Percentiles rank a stretch among this genome's conserved stretches.
phyloP scores from a whole-genome alignment of 176 grass and related monocot genomes.

The Oryza meridionalis region DNA sequence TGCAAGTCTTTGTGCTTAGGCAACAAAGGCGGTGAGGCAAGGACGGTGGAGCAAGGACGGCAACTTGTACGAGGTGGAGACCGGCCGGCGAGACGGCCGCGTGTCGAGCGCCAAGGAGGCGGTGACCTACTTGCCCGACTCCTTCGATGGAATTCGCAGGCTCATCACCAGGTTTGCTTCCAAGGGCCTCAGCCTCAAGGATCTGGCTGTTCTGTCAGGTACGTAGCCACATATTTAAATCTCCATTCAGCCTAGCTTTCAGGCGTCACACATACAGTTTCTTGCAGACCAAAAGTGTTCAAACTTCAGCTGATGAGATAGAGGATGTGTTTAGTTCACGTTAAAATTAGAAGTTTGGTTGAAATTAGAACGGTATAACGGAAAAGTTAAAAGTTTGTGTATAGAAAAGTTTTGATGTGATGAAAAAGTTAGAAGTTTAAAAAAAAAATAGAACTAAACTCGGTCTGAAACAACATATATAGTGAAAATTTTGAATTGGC shows the following conservation, averaged over 20 bases:
- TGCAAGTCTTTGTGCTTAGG: conserved; percentile 20
- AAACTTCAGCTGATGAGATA: background rate
- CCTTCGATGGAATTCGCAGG: conserved; percentile 59
- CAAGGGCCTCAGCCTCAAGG: conserved; percentile 69
- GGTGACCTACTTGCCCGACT: conserved; percentile 58
- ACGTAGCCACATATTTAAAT: conserved; percentile 26
- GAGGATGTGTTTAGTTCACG: too few species aligned
- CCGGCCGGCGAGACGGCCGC: conserved; percentile 59
- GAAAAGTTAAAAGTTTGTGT: too few species aligned
- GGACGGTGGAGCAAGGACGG: conserved; percentile 57
- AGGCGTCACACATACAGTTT: background rate
- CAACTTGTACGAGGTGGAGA: conserved; percentile 78
- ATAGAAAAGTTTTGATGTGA: too few species aligned
- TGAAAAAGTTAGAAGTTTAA: too few species aligned
- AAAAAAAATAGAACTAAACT: too few species aligned
- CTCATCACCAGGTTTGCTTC: conserved; percentile 56
- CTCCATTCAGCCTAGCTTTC: background rate
- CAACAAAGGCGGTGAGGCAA: conserved; percentile 49
- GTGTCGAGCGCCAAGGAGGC: conserved; percentile 48
- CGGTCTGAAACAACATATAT: too few species aligned
- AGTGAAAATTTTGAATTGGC: too few species aligned
- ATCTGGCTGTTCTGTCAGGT: conserved; percentile 79
- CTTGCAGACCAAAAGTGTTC: background rate
- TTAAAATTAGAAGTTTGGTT: too few species aligned
- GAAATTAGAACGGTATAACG: too few species aligned